Conservation (phyloP, 495 filamentous ascomycete genomes). For the Podospora australis region DNA sequence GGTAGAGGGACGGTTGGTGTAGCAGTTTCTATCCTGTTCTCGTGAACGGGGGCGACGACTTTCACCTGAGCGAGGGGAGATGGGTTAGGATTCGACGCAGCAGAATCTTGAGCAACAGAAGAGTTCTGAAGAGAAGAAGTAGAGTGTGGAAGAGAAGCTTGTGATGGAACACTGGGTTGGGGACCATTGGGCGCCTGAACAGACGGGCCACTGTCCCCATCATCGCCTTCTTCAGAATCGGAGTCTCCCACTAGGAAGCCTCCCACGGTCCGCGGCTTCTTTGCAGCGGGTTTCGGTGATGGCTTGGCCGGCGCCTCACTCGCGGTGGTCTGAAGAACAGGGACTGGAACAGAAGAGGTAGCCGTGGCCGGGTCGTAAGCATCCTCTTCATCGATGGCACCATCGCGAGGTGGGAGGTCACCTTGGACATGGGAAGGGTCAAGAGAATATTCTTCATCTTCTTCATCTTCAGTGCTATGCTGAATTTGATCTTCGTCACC, state of each 20-base stretch:
- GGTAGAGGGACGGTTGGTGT: conserved; percentile 1
- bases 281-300: conserved; percentile 30
- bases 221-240: conserved; percentile 44
- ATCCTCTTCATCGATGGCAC: conserved; percentile 38
- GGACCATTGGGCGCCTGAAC: conserved; percentile 15
- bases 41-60: conserved; percentile 9
- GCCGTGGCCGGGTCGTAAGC: conserved; percentile 48
- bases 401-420: conserved; percentile 34
- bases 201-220: conserved; percentile 21
- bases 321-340: conserved; percentile 24
- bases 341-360: conserved; percentile 15
- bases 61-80: conserved; percentile 22
- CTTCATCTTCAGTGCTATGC: conserved; percentile 41
- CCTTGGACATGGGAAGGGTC: conserved; percentile 39
- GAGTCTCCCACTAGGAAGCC: conserved; percentile 78
- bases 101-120: conserved; percentile 18
- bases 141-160: conserved; percentile 11
- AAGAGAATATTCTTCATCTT: conserved; percentile 39
- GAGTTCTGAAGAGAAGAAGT: conserved; percentile 23
- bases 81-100: conserved; percentile 10
- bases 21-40: conserved; percentile 3
- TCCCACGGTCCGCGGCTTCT: conserved; percentile 65
- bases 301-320: conserved; percentile 24
- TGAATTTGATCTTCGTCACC: conserved; percentile 46
- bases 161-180: conserved; percentile 8